Evolutionary conservation across 345 rosid species (phyloP).

Genomic region (Syzygium jambos): DNA sequence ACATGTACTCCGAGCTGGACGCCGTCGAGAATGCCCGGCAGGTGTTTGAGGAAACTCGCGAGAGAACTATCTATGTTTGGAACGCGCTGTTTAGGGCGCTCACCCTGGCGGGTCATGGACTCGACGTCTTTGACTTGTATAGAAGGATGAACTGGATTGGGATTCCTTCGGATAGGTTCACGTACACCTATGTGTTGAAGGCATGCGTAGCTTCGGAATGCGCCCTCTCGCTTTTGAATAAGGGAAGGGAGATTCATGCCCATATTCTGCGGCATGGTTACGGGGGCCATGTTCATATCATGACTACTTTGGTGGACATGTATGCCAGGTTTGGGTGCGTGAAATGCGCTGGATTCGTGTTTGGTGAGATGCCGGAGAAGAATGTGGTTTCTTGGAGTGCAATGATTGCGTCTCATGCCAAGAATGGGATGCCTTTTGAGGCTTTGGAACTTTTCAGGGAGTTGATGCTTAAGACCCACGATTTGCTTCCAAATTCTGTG

Average conservation of each 20-base stretch:
- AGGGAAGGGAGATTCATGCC: conserved; percentile 83
- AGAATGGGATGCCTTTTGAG: conserved; percentile 50
- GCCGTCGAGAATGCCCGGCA: conserved; percentile 50
- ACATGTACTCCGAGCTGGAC: conserved; percentile 47
- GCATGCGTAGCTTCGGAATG: conserved; percentile 67
- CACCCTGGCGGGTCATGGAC: conserved; percentile 61
- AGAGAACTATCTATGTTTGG: conserved; percentile 75
- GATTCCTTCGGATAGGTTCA: conserved; percentile 64
- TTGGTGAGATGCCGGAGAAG: conserved; percentile 43
- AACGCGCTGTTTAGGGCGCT: conserved; percentile 82
- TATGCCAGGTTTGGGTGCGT: conserved; percentile 75
- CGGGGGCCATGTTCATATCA: conserved; percentile 50
- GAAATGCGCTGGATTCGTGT: conserved; percentile 45
- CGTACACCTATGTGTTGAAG: conserved; percentile 77
- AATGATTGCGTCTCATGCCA: conserved; percentile 76
- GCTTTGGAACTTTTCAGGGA: conserved; percentile 62
- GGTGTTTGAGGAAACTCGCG: conserved; percentile 75
- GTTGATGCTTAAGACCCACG: conserved; percentile 46
- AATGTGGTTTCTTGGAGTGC: conserved; percentile 93
- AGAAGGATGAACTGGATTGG: conserved; percentile 54
- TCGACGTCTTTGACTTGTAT: conserved; percentile 60
- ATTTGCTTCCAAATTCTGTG: conserved; percentile 54
- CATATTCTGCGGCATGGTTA: conserved; percentile 56
- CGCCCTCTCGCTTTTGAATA: conserved; percentile 19
- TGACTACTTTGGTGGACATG: conserved; percentile 87